These are phyloP conservation scores for Orbilia oligospora DNA, from an alignment of 2,329 filamentous ascomycete genomes.

Conservation along the genomic window DNA sequence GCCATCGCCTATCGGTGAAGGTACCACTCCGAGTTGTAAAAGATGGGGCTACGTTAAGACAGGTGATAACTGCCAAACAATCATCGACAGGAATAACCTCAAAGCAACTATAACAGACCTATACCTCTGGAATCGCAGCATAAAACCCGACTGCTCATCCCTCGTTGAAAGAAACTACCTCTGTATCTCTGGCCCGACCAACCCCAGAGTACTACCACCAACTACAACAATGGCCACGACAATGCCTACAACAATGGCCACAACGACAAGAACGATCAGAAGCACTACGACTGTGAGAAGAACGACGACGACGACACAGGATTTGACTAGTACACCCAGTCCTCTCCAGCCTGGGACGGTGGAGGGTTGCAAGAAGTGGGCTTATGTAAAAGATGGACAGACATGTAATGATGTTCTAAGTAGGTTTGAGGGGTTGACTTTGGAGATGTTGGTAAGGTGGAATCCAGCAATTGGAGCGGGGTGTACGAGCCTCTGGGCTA, in stretches of 20 bases:
- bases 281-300: not conserved
- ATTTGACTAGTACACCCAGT: conserved; percentile 9
- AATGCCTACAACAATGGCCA: not conserved
- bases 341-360: conserved; percentile 40
- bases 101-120: conserved; percentile 15
- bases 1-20: conserved; percentile 34
- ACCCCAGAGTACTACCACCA: not conserved
- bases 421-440: conserved; percentile 10
- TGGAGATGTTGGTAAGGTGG: conserved; percentile 9
- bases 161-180: conserved; percentile 18
- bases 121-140: conserved; percentile 31
- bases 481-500: conserved; percentile 27
- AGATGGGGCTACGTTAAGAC: conserved; percentile 37
- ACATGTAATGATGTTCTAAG: conserved; percentile 16
- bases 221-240: not conserved
- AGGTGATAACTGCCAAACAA: conserved; percentile 45
- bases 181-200: conserved; percentile 5
- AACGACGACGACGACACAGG: not conserved
- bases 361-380: conserved; percentile 22
- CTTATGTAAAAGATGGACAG: conserved; percentile 34
- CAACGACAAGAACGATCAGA: not conserved
- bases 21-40: conserved; percentile 22
- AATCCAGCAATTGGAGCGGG: conserved; percentile 26
- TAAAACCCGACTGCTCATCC: conserved; percentile 8
- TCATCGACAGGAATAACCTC: conserved; percentile 9